Conservation (phyloP, 192 early-diverging fungal genomes). For the Backusella liffmaniae region DNA sequence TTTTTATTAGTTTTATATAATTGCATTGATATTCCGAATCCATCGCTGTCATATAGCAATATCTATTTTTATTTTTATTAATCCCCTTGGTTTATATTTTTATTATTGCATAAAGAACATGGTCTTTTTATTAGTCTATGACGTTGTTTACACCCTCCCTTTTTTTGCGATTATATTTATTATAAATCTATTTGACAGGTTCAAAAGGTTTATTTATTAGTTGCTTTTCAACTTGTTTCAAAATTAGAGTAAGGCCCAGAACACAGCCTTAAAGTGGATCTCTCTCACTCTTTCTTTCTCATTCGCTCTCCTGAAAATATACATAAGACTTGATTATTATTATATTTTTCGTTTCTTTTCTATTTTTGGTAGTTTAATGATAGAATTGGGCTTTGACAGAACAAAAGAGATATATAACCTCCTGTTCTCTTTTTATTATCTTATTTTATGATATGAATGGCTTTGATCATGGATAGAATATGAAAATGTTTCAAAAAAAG, state of each 20-base stretch:
- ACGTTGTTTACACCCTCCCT: background rate
- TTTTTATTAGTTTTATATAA: background rate
- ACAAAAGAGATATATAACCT: background rate
- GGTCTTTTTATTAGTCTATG: background rate
- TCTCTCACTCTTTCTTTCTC: background rate
- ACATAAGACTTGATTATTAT: too few relatives aligned
- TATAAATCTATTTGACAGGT: background rate
- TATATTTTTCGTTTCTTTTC: background rate
- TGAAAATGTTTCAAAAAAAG: background rate
- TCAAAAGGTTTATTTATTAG: background rate
- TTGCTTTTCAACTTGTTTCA: background rate
- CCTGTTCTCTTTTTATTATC: background rate
- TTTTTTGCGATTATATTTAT: background rate
- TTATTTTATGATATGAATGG: background rate
- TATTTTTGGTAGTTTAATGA: background rate
- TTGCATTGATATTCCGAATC: background rate
- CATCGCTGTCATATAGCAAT: background rate
- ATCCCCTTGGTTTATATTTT: background rate
- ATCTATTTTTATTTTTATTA: slow-evolving; percentile 5
- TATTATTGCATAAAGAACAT: background rate
- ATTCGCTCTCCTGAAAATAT: background rate
- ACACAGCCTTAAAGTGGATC: slow-evolving; percentile 3
- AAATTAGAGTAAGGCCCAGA: background rate
- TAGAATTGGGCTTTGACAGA: background rate
- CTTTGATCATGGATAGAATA: background rate